phyloP scores from a whole-genome alignment of 306 rosid species.

The Hylodesmum podocarpum region DNA sequence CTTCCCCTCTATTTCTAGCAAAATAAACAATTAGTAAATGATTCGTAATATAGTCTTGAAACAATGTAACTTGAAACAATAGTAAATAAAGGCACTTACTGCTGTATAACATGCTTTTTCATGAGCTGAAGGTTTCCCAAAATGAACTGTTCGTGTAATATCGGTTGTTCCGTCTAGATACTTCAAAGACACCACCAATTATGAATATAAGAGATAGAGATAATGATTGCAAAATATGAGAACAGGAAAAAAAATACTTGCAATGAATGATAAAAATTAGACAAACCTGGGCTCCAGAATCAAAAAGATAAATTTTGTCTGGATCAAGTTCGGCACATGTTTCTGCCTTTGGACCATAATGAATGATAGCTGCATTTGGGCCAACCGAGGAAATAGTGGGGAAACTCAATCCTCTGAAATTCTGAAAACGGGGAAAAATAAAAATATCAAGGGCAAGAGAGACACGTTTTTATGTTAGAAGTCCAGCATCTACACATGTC shows the following conservation, averaged over 20 bases:
- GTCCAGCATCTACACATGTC: conserved; percentile 8
- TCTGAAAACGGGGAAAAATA: conserved; percentile 44
- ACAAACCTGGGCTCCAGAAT: conserved; percentile 98
- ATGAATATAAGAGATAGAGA: conserved; percentile 22
- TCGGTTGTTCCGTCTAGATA: conserved; percentile 98
- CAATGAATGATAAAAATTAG: conserved; percentile 14
- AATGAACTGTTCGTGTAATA: conserved; percentile 94
- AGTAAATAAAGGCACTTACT: conserved; percentile 52
- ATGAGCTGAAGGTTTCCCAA: conserved; percentile 86
- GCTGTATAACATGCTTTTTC: conserved; percentile 93
- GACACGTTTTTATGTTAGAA: background rate
- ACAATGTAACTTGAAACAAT: background rate
- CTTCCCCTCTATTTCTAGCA: background rate
- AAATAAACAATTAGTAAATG: background rate
- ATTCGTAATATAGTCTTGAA: background rate
- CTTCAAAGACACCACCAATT: conserved; percentile 49
- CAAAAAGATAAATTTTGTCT: conserved; percentile 83
- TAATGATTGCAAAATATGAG: conserved; percentile 11
- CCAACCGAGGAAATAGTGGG: conserved; percentile 98
- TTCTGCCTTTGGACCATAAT: conserved; percentile 73
- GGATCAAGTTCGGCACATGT: conserved; percentile 93
- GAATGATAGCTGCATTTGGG: conserved; percentile 96
- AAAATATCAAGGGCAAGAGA: background rate
- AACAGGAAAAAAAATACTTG: background rate
- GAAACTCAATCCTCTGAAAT: conserved; percentile 93